Conservation (phyloP, 176 grass and related monocot species). For the Cymbopogon citratus region DNA sequence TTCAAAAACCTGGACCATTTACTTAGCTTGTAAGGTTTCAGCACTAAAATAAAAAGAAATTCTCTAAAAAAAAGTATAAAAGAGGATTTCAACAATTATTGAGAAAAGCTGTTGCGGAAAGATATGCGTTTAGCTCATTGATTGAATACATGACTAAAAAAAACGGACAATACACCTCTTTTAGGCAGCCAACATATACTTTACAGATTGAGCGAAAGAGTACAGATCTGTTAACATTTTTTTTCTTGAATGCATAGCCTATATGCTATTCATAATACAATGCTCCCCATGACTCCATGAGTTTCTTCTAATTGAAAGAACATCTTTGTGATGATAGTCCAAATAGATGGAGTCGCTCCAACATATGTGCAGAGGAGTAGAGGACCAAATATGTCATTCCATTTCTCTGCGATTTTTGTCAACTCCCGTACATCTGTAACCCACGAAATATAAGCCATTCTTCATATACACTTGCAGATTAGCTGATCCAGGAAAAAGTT, state of each 20-base stretch:
- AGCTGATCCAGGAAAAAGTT: background rate
- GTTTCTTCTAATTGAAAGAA: background rate
- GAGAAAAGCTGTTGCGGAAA: background rate
- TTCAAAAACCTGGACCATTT: background rate
- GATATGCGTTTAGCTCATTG: background rate
- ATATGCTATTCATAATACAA: background rate
- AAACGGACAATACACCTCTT: background rate
- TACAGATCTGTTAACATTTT: background rate
- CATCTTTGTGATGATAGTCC: background rate
- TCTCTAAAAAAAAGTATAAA: background rate
- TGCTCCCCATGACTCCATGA: background rate
- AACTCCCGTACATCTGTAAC: background rate
- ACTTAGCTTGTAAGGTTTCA: constrained; percentile 32
- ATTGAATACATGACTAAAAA: background rate
- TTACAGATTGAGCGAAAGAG: background rate
- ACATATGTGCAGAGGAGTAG: background rate
- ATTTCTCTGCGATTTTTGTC: background rate
- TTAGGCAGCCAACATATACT: background rate
- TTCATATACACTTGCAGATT: background rate
- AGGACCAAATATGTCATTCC: background rate
- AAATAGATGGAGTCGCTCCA: background rate
- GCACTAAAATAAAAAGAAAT: background rate
- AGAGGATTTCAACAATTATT: background rate
- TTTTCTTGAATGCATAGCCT: background rate
- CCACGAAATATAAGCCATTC: background rate